Evolutionary conservation across 345 rosid species (phyloP).

Genomic region (Diplotaxis tenuifolia): DNA sequence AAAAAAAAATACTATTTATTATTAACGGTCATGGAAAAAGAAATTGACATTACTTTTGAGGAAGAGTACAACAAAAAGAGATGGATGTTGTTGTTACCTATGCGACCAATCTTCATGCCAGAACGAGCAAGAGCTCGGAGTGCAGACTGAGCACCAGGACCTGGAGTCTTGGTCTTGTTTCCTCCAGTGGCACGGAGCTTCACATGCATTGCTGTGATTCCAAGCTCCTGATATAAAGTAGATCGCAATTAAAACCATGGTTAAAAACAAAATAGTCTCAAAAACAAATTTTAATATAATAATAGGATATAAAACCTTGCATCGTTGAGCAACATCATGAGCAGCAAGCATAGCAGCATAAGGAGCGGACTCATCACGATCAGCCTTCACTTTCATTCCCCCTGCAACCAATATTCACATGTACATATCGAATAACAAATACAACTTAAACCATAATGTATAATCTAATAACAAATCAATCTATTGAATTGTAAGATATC

Average conservation of each 20-base stretch:
- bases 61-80: too few relatives aligned
- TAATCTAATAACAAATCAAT: not conserved
- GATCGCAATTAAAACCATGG: not conserved
- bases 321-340: slow-evolving; percentile 70
- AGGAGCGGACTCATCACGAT: too few relatives aligned
- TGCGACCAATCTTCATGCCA: too few relatives aligned
- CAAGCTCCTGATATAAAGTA: slow-evolving; percentile 56
- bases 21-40: too few relatives aligned
- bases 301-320: slow-evolving; percentile 50
- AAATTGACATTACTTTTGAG: too few relatives aligned
- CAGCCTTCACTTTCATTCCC: too few relatives aligned
- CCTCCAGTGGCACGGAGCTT: too few relatives aligned
- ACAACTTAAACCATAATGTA: not conserved
- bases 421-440: not conserved
- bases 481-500: not conserved
- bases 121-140: slow-evolving; percentile 84
- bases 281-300: not conserved
- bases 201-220: slow-evolving; percentile 78
- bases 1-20: too few relatives aligned
- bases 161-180: too few relatives aligned
- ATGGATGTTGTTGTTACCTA: too few relatives aligned
- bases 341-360: too few relatives aligned
- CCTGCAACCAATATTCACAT: slow-evolving; percentile 38
- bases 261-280: not conserved
- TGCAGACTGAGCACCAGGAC: slow-evolving; percentile 95